Base-by-base conservation (phyloP, 768 basidiomycete genomes). In the Termitomyces sp. region DNA sequence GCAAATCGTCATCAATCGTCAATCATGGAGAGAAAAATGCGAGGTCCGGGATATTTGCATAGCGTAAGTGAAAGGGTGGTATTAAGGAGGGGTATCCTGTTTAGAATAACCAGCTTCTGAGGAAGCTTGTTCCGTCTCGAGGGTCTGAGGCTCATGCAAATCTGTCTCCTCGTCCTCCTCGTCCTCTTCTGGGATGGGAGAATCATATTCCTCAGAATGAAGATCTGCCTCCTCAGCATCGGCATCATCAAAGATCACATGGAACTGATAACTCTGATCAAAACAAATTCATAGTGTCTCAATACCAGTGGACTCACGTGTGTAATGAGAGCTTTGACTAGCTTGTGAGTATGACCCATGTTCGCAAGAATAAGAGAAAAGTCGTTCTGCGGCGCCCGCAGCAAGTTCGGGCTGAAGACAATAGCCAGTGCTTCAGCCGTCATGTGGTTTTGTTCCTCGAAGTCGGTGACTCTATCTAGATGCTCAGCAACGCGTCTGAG, bases 381-480 rank as follows among this genome's bases (percentile, higher is more conserved):
- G 67, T 91, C 87, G 59, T 89, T 89, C 66, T 88, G 84, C 2
- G 88, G 89, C 4, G 89, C 86, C 20, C 90, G 85, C 52, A 91
- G 68, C 47, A 93, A 71, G 67, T 91, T 92, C 6, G 89, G 91
- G 60, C 89, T 89, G 71, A 93, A 93, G 18, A 93, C 91, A 53
- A 93, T 92, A 0, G 93, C 87, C 3, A 95, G 77, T 7, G 88
- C 86, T 62, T 93, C 87, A 1, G 90, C 86, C 2, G 89, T 91
- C 93, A 95, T 95, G 59, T 94, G 92, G 64, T 93, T 95, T 49
- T 86, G 81, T 57, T 93, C 91, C 68, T 94, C 91, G 71, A 81
- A 91, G 67, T 93, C 91, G 4, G 91, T 90, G n/a, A 93, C 89
- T 67, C 90, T 90, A 72, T 94, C 91, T n/a, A 95, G 79, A 71